Evolutionary conservation across 148 eudicot genomes (phyloP).

Genomic region (Silene latifolia): DNA sequence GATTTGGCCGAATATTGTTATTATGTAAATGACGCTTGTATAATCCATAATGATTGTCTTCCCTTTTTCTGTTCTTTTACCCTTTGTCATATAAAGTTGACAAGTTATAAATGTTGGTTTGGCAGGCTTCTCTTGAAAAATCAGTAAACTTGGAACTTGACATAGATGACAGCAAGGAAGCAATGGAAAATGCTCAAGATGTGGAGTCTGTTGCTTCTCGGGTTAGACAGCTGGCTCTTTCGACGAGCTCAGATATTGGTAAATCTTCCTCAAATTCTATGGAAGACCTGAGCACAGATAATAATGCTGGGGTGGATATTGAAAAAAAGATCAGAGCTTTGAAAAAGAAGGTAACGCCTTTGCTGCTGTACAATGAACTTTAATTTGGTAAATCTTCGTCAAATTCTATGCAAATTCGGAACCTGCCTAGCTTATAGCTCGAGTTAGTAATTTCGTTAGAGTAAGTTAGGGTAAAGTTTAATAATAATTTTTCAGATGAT

Average conservation of each 20-base stretch:
- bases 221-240: conserved; percentile 53
- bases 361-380: neutral
- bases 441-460: neutral
- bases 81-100: neutral
- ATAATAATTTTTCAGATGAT: neutral
- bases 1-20: neutral
- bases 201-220: conserved; percentile 53
- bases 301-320: conserved; percentile 46
- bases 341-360: conserved; percentile 73
- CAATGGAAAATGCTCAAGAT: conserved; percentile 34
- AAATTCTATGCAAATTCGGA: no score
- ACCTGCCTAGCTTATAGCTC: no score
- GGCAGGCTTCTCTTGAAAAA: conserved; percentile 64
- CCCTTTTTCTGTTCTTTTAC: neutral
- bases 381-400: no score
- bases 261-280: conserved; percentile 37
- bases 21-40: neutral
- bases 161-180: conserved; percentile 44
- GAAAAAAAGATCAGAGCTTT: conserved; percentile 85
- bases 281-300: conserved; percentile 35
- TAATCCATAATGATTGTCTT: neutral
- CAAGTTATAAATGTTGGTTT: conserved; percentile 9
- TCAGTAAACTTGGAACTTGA: conserved; percentile 35
- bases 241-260: conserved; percentile 30
- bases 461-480: neutral